Evolutionary conservation across 495 filamentous ascomycete species (phyloP), one percentile per base, ranked within the genome.

Genomic region (Penicillium steckii): DNA sequence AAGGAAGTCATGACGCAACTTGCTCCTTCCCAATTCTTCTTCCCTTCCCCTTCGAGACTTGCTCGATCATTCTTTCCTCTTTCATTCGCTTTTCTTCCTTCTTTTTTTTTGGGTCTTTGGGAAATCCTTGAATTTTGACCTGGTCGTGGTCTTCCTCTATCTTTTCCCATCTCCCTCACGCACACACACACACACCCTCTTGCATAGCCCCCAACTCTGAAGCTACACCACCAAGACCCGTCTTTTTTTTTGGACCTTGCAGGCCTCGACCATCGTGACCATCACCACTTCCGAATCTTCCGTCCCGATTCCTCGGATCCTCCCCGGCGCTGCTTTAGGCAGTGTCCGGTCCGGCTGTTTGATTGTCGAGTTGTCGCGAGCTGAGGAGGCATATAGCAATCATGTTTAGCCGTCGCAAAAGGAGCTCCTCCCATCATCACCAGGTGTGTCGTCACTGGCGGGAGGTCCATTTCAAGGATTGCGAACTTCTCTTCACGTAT

Each of bases 351-450:
- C n/a, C 38, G 61, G 57, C 55, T 37, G 54, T 53, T 56, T 45
- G 48, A 50, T 52, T 24, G 18, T 45, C 37, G 29, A 13, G 32
- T 22, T 12, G 13, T 6, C 19, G 12, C 40, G 32, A 51, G 26
- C 43, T 33, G 26, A 22, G 29, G 44, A 50, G 51, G 21, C 40
- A 26, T 22, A 45, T 29, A 63, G 54, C 54, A 64, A 71, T 53
- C 65, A 83, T 83, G 79, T 82, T 83, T 55, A 66, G 71, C 49
- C 76, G 74, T 61, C 64, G 65, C 58, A 81, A 77, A 68, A 79
- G 75, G 55, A 66, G 63, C 66, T 68, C 75, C 32, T 71, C 69
- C 19, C 17, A 23, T 23, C 77, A 79, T 57, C 80, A 81, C 64
- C 78, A 80, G 64, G 80, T 85, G 62, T 29, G 77, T 72, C 38